A percentile compares a stretch with the other conserved stretches of the same genome.
Evolutionary conservation across 148 eudicot genomes (phyloP).

Genomic region (Cornus suecica): DNA sequence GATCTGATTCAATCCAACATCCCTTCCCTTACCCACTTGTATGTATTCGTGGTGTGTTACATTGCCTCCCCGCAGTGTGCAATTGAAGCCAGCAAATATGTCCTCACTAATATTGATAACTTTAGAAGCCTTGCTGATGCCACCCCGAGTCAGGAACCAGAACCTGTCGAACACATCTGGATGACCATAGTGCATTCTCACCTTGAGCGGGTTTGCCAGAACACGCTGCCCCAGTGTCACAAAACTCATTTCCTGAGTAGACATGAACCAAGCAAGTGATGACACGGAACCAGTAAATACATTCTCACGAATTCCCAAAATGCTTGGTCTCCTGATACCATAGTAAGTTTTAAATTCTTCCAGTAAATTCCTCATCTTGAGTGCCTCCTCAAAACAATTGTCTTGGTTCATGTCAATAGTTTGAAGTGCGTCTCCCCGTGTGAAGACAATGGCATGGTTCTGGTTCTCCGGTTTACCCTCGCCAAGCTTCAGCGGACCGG

Average conservation of each 20-base stretch:
- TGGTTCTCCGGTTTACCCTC: constrained; percentile 98
- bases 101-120: constrained; percentile 94
- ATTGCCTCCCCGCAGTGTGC: constrained; percentile 91
- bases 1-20: constrained; percentile 92
- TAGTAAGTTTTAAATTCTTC: constrained; percentile 67
- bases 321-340: constrained; percentile 81
- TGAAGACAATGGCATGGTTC: constrained; percentile 90
- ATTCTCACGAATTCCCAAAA: constrained; percentile 87
- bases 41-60: constrained; percentile 94
- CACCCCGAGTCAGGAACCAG: constrained; percentile 89
- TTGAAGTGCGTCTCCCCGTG: constrained; percentile 93
- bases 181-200: constrained; percentile 97
- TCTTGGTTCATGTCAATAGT: constrained; percentile 98
- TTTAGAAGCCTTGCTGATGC: constrained; percentile 90
- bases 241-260: constrained; percentile 89
- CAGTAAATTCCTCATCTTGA: constrained; percentile 84
- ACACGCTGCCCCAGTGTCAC: constrained; percentile 96
- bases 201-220: constrained; percentile 88
- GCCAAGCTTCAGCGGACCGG: constrained; percentile 86
- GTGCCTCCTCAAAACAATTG: constrained; percentile 85
- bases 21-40: constrained; percentile 97
- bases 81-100: constrained; percentile 90
- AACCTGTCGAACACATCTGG: constrained; percentile 93
- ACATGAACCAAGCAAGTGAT: constrained; percentile 99
- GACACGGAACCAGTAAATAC: constrained; percentile 94